A percentile compares a stretch with the other conserved stretches of the same genome.
phyloP scores from a whole-genome alignment of 352 stramenopile genomes.

The Phytophthora agathidicida region DNA sequence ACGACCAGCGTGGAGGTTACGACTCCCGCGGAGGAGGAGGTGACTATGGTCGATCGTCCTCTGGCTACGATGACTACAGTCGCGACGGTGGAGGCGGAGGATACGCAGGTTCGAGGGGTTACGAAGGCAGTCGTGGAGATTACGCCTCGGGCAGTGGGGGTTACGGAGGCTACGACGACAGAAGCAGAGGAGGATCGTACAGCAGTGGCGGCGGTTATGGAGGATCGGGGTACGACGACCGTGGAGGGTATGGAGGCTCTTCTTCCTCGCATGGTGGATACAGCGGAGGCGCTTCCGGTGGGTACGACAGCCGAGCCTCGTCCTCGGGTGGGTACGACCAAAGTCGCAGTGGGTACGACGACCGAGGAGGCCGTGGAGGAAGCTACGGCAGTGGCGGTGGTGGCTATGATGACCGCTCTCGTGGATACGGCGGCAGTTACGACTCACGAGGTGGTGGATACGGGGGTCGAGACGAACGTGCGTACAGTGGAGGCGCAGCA shows the following conservation, averaged over 20 bases:
- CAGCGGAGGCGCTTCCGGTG: constrained; percentile 11
- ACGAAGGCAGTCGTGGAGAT: constrained; percentile 23
- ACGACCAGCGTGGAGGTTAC: constrained; percentile 22
- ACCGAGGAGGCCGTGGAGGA: constrained; percentile 3
- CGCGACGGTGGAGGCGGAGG: constrained; percentile 23
- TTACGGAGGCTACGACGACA: constrained; percentile 31
- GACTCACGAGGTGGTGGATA: constrained; percentile 33
- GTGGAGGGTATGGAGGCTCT: constrained; percentile 24
- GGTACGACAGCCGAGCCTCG: constrained; percentile 29
- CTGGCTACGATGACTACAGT: constrained; percentile 34
- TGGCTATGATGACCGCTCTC: constrained; percentile 35
- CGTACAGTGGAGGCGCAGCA: constrained; percentile 16
- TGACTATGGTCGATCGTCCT: constrained; percentile 27
- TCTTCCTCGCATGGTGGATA: constrained; percentile 8
- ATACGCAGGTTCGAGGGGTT: constrained; percentile 19
- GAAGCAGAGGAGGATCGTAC: constrained; percentile 10
- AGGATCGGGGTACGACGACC: constrained; percentile 34
- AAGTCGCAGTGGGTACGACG: constrained; percentile 22
- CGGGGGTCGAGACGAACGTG: constrained; percentile 13
- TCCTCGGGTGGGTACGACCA: constrained; percentile 37
- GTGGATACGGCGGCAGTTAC: constrained; percentile 30
- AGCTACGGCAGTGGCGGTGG: constrained; percentile 2
- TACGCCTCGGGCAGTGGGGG: constrained; percentile 16
- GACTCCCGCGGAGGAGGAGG: constrained; percentile 10
- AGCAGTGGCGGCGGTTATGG: constrained; percentile 17